These are phyloP conservation scores for Diaporthe batatas DNA, from an alignment of 2,329 filamentous ascomycete species.

Conservation along the genomic window DNA sequence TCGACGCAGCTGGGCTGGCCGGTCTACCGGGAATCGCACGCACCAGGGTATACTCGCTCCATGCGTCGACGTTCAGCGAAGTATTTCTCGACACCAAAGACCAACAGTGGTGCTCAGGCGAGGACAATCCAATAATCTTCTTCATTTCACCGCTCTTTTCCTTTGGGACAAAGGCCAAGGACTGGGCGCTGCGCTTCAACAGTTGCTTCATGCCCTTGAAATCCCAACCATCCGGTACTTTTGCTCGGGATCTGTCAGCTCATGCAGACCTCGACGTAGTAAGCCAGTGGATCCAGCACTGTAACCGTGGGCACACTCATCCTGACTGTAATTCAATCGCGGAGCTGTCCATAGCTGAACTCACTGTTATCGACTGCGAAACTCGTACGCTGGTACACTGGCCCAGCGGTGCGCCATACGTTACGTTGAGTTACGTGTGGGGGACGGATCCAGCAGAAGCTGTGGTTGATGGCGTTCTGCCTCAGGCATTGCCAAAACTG, in stretches of 20 bases:
- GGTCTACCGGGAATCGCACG: not conserved
- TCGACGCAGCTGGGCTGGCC: not conserved
- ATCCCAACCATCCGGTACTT: not conserved
- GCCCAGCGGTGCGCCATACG: slow-evolving; percentile 5
- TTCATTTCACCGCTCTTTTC: slow-evolving; percentile 33
- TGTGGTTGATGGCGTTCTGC: not conserved
- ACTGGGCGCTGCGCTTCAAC: slow-evolving; percentile 27
- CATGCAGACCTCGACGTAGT: slow-evolving; percentile 19
- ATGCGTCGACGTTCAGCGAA: slow-evolving; percentile 24
- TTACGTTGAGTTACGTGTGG: slow-evolving; percentile 37
- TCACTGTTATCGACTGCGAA: slow-evolving; percentile 32
- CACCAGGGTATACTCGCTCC: slow-evolving; percentile 14
- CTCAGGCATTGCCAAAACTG: slow-evolving; percentile 6
- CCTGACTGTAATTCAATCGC: slow-evolving; percentile 16
- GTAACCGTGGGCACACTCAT: slow-evolving; percentile 27
- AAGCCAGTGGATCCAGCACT: slow-evolving; percentile 32
- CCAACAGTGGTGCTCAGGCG: slow-evolving; percentile 11
- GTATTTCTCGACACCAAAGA: slow-evolving; percentile 29
- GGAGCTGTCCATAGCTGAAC: not conserved
- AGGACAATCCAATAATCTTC: slow-evolving; percentile 6
- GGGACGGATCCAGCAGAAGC: not conserved
- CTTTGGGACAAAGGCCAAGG: slow-evolving; percentile 22
- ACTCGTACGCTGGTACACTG: slow-evolving; percentile 10
- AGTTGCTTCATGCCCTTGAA: slow-evolving; percentile 29
- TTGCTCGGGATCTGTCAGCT: slow-evolving; percentile 22